A percentile compares a stretch with the other conserved stretches of the same genome.
These are phyloP conservation scores for Carex pumila DNA, from an alignment of 176 grass and related monocot species.

Conservation along the genomic window DNA sequence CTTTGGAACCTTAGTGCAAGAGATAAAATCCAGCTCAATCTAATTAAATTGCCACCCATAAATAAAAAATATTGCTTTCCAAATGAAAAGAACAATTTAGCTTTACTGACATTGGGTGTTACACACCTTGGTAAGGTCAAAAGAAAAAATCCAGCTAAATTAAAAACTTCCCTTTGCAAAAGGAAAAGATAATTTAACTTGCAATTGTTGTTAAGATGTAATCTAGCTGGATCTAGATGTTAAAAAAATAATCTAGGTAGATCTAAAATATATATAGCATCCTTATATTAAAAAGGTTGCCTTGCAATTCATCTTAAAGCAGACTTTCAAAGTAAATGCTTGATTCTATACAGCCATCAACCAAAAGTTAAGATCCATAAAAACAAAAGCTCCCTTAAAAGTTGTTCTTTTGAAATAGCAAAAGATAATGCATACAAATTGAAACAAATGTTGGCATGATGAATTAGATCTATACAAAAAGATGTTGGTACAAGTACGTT, in stretches of 20 bases:
- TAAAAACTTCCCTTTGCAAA: background rate
- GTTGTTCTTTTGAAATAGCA: background rate
- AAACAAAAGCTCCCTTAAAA: background rate
- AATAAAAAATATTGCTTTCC: background rate
- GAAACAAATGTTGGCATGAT: background rate
- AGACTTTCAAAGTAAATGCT: background rate
- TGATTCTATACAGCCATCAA: background rate
- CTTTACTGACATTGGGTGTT: background rate
- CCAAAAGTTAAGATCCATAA: background rate
- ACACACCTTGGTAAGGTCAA: background rate
- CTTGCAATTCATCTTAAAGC: background rate
- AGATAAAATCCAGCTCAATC: background rate
- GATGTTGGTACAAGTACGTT: background rate
- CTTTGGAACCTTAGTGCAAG: too few species aligned
- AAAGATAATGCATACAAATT: background rate
- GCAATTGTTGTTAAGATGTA: background rate
- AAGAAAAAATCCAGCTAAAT: background rate
- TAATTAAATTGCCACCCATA: background rate
- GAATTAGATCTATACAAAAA: background rate
- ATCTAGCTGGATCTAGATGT: too few species aligned
- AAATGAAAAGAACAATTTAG: background rate
- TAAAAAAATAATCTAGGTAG: background rate
- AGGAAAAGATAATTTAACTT: background rate
- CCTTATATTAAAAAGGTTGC: background rate
- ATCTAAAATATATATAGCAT: background rate